Evolutionary conservation across 345 rosid genomes (phyloP).

Genomic region (Physaria fendleri): DNA sequence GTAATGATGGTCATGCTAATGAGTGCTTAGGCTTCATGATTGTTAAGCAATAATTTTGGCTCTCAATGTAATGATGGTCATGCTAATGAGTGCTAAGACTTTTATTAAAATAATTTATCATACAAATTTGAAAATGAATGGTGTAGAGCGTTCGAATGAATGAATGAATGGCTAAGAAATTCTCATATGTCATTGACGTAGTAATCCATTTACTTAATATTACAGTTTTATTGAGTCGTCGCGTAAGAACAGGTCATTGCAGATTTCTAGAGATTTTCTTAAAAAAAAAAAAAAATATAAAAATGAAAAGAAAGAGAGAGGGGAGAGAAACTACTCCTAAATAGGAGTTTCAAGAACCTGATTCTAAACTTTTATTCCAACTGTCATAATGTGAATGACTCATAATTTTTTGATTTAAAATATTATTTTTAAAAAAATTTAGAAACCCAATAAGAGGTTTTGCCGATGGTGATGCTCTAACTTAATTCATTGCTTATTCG

Average conservation of each 20-base stretch:
- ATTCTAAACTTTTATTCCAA: too few relatives aligned
- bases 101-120: not conserved
- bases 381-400: too few relatives aligned
- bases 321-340: too few relatives aligned
- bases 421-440: too few relatives aligned
- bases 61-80: not conserved
- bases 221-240: not conserved
- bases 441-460: too few relatives aligned
- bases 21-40: constrained; percentile 11
- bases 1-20: constrained; percentile 2
- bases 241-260: too few relatives aligned
- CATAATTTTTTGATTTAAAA: too few relatives aligned
- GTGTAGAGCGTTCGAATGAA: constrained; percentile 16
- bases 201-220: not conserved
- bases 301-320: too few relatives aligned
- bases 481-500: constrained; percentile 5
- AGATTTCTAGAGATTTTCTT: too few relatives aligned
- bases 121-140: not conserved
- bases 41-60: constrained; percentile 8
- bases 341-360: too few relatives aligned
- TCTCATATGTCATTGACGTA: not conserved
- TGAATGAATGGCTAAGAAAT: constrained; percentile 17
- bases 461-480: too few relatives aligned
- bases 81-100: constrained; percentile 16
- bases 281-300: too few relatives aligned